Conservation (phyloP, 176 grass and related monocot genomes). For the Triticum aestivum region IWGSC_CS_RefSeq_v2.1 NC_057795.1:685384833-685385332, state of each 20-base stretch:
- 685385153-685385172: neutral
- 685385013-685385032: neutral
- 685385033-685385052: neutral
- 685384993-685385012: neutral
- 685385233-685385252: neutral
- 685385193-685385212: neutral
- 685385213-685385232: neutral
- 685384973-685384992: neutral
- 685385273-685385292: neutral
- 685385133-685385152: neutral
- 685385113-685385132: neutral
- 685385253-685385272: neutral
- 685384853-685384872: neutral
- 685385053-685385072: neutral
- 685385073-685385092: neutral
- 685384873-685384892: neutral
- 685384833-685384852: neutral
- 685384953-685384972: too few species aligned
- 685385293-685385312: neutral
- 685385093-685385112: neutral
- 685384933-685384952: constrained; percentile 12
- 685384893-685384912: neutral
- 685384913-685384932: neutral
- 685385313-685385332: neutral
- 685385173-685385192: neutral